Base-by-base conservation (phyloP, 169 alveolate genomes). In the Plasmodium berghei region DNA sequence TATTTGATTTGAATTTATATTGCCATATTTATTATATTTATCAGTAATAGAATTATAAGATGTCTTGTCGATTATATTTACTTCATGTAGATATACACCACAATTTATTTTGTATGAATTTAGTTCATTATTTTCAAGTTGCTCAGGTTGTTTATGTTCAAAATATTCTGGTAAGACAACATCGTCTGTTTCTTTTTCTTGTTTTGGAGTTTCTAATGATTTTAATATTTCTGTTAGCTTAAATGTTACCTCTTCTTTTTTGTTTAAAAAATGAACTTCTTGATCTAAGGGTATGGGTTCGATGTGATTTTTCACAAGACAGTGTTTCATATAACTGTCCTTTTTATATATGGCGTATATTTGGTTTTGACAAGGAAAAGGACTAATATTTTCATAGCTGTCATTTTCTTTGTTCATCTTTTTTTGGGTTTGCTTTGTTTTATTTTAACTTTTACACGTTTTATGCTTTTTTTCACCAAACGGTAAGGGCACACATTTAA, bases 251-350 rank as follows among this genome's bases (percentile, higher is more conserved):
- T 69, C 73, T 67, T 83, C 73, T 24, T 54, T 72, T 22, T 63
- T 67, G 18, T 83, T 83, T 40, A 83, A 54, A 83, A 67, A 66
- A 34, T 83, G 90, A 83, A 83, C 16, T 64, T 83, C 90, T n/a
- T 58, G 85, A 14, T 83, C 85, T 71, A 83, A 45, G 66, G 54
- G 63, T 67, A 83, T 83, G n/a, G 90, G 90, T 46, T 83, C 73
- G n/a, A 83, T 83, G 56, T 45, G 24, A 20, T 83, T 45, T 9
- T 67, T 83, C 66, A 83, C 83, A 61, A 66, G 59, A 26, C 83
- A 83, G 28, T 83, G 83, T 71, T 83, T 83, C 90, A 83, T 83
- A 83, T 83, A 83, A 69, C 69, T 28, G 22, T 83, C 90, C 42
- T 64, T 83, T 56, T 72, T 69, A 26, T 69, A 83, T 42, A 75